These are phyloP conservation scores for Cicer bijugum DNA, from an alignment of 306 rosid genomes.

Conservation along the genomic window DNA sequence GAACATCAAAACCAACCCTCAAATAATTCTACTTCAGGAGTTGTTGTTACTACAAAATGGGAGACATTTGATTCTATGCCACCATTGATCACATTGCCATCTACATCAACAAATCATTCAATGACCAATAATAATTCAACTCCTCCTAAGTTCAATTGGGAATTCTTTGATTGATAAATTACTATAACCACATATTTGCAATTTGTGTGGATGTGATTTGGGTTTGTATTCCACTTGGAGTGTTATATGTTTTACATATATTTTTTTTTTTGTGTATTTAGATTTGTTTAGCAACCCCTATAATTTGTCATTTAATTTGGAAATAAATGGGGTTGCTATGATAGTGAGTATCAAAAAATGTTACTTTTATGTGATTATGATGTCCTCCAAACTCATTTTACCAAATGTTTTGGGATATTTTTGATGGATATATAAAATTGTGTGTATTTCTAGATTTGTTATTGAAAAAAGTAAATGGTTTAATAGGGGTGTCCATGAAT, in stretches of 20 bases:
- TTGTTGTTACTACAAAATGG: conserved; percentile 91
- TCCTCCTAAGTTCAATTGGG: conserved; percentile 83
- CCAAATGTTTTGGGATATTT: conserved; percentile 48
- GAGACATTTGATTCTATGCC: conserved; percentile 80
- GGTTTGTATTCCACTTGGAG: conserved; percentile 59
- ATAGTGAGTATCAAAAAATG: conserved; percentile 54
- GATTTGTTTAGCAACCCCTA: conserved; percentile 62
- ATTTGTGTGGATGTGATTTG: conserved; percentile 67
- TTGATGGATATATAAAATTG: conserved; percentile 35
- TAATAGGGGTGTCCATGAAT: too few species aligned
- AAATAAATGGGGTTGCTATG: conserved; percentile 73
- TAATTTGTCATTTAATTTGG: conserved; percentile 52
- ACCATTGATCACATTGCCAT: conserved; percentile 50
- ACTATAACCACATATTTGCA: conserved; percentile 39
- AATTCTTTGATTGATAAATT: conserved; percentile 66
- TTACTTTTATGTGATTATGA: conserved; percentile 46
- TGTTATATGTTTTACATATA: conserved; percentile 59
- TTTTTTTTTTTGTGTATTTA: conserved; percentile 84
- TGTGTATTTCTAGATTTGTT: neutral
- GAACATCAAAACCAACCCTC: conserved; percentile 45
- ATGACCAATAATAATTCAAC: conserved; percentile 53
- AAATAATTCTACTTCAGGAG: conserved; percentile 58
- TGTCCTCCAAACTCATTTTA: conserved; percentile 44
- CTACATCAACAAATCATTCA: conserved; percentile 52
- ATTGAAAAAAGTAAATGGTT: too few species aligned